These are phyloP conservation scores for Claviceps pazoutovae DNA, from an alignment of 2,329 filamentous ascomycete species.

Conservation along the genomic window DNA sequence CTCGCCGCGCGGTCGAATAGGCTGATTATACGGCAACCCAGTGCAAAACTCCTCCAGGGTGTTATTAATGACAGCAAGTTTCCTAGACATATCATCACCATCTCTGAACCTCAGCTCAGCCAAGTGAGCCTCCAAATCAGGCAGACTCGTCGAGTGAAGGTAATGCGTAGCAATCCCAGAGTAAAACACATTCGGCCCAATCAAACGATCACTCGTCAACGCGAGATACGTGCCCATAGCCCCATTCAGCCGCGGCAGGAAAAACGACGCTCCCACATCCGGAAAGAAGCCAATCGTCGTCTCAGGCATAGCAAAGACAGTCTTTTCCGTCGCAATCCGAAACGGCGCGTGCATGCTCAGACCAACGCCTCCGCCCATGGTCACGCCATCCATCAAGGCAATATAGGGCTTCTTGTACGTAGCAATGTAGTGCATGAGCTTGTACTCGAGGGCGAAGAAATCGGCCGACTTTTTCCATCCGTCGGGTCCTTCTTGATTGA, in stretches of 20 bases:
- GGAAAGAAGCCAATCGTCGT: conserved; percentile 98
- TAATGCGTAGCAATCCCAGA: conserved; percentile 92
- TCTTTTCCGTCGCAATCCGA: conserved; percentile 90
- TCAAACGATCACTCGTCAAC: conserved; percentile 72
- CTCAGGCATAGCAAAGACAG: conserved; percentile 95
- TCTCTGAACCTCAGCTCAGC: conserved; percentile 84
- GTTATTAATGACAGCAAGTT: conserved; percentile 61
- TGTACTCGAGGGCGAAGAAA: conserved; percentile 93
- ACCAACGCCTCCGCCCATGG: conserved; percentile 95
- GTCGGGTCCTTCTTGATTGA: conserved; percentile 52
- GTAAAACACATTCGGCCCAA: conserved; percentile 77
- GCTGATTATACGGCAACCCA: conserved; percentile 64
- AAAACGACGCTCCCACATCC: conserved; percentile 92
- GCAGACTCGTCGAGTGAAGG: conserved; percentile 76
- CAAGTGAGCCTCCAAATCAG: conserved; percentile 68
- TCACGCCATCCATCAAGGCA: conserved; percentile 93
- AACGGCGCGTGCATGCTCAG: conserved; percentile 91
- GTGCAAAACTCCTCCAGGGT: conserved; percentile 89
- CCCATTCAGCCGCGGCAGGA: conserved; percentile 80
- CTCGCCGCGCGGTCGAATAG: conserved; percentile 51
- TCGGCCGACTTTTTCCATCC: conserved; percentile 64
- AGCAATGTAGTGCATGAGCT: conserved; percentile 87
- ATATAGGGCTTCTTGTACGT: conserved; percentile 90
- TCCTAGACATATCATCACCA: conserved; percentile 45
- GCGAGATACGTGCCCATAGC: conserved; percentile 82